Evolutionary conservation across 73 alveolate species (phyloP).

Genomic region (Loxodes magnus): DNA sequence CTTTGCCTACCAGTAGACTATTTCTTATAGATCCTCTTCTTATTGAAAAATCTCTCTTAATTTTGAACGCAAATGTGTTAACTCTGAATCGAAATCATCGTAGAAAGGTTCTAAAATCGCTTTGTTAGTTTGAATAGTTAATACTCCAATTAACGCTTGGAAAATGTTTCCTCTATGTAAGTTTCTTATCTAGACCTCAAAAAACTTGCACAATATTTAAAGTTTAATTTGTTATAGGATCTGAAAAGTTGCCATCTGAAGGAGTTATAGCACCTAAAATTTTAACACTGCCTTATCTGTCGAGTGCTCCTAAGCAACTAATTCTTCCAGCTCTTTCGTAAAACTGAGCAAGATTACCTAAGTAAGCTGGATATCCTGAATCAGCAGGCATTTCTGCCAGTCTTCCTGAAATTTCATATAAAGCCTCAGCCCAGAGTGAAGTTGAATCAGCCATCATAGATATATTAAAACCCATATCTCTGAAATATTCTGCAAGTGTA

Average conservation of each 20-base stretch:
- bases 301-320: conserved; percentile 94
- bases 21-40: conserved; percentile 95
- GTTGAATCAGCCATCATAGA: conserved; percentile 99
- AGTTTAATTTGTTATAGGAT: conserved; percentile 97
- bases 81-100: conserved; percentile 90
- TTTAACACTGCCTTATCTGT: conserved; percentile 79
- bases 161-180: conserved; percentile 98
- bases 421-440: conserved; percentile 99
- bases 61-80: conserved; percentile 74
- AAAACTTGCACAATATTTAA: conserved; percentile 95
- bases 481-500: conserved; percentile 97
- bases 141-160: conserved; percentile 97
- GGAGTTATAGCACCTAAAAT: conserved; percentile 71
- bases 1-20: conserved; percentile 99
- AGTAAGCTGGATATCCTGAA: conserved; percentile 98
- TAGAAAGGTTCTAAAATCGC: conserved; percentile 62
- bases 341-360: conserved; percentile 94
- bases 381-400: conserved; percentile 99
- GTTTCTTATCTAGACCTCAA: conserved; percentile 96
- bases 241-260: conserved; percentile 99
- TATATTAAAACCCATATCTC: conserved; percentile 98
- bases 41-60: conserved; percentile 89
- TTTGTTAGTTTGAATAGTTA: conserved; percentile 92
- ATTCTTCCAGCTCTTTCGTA: conserved; percentile 99
- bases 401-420: conserved; percentile 99